Conservation (phyloP, 2,329 filamentous ascomycete genomes). For the Trichophyton rubrum region DNA sequence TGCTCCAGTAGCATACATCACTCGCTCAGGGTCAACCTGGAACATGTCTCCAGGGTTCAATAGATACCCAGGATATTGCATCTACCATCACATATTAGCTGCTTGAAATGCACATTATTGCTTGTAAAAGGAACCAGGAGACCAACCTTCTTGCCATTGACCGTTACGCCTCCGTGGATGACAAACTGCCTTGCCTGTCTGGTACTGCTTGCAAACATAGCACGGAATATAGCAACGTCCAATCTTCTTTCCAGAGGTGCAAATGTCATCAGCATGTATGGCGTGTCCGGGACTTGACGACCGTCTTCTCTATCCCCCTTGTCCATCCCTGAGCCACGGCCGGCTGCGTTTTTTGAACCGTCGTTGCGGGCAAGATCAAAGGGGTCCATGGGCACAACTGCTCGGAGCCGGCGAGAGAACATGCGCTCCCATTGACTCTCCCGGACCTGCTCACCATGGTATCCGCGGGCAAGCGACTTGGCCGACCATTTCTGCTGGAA, state of each 20-base stretch:
- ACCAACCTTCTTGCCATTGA: constrained; percentile 84
- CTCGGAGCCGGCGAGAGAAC: constrained; percentile 69
- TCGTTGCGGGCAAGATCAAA: constrained; percentile 66
- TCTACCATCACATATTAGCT: constrained; percentile 41
- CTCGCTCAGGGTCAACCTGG: constrained; percentile 79
- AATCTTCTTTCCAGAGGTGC: constrained; percentile 80
- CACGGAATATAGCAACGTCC: constrained; percentile 87
- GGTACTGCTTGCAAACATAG: constrained; percentile 85
- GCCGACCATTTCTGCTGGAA: constrained; percentile 98
- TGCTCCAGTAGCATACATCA: constrained; percentile 74
- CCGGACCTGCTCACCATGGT: constrained; percentile 88
- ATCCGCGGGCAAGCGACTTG: constrained; percentile 70
- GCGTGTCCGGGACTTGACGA: constrained; percentile 41
- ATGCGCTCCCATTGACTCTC: constrained; percentile 91
- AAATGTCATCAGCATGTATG: constrained; percentile 95
- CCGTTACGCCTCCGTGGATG: constrained; percentile 81
- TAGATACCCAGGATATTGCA: constrained; percentile 81
- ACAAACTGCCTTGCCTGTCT: constrained; percentile 91
- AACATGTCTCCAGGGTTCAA: constrained; percentile 98
- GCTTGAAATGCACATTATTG: no score
- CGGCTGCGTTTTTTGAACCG: constrained; percentile 70
- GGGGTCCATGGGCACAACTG: constrained; percentile 76
- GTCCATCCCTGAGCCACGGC: constrained; percentile 63
- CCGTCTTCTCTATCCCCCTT: background rate
- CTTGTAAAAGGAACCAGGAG: no score